Conservation (phyloP, 345 rosid species). For the Gossypium bickii region DNA sequence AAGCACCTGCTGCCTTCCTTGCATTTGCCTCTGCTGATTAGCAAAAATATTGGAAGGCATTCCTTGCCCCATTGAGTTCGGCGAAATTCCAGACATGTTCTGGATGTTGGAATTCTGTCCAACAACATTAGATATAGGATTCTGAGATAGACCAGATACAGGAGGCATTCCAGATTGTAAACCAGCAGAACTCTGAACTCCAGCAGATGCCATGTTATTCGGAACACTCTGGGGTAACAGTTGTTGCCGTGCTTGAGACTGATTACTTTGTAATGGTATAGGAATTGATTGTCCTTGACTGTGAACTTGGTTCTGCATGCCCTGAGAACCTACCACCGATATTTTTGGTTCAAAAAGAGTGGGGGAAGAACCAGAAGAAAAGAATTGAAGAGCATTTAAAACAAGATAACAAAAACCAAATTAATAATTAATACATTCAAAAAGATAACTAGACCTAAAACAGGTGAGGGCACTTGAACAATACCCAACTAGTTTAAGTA, state of each 20-base stretch:
- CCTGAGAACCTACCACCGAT: constrained; percentile 36
- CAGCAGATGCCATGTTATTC: constrained; percentile 49
- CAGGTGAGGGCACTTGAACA: not conserved
- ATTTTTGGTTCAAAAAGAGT: not conserved
- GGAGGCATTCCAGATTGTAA: constrained; percentile 58
- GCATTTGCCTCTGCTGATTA: constrained; percentile 35
- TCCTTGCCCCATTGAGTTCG: constrained; percentile 61
- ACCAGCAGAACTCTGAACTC: constrained; percentile 58
- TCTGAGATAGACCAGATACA: constrained; percentile 53
- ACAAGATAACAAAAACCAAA: constrained; percentile 13
- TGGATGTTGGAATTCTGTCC: constrained; percentile 72
- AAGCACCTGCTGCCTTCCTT: constrained; percentile 45
- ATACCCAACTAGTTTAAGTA: not conserved
- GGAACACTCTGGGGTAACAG: constrained; percentile 54
- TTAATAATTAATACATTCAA: constrained; percentile 20
- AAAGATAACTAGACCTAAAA: constrained; percentile 15
- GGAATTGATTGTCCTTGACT: not conserved
- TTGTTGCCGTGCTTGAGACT: constrained; percentile 66
- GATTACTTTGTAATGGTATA: constrained; percentile 35
- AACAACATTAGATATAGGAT: constrained; percentile 34
- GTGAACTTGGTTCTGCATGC: constrained; percentile 25
- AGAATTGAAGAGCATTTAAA: constrained; percentile 1
- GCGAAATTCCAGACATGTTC: constrained; percentile 58
- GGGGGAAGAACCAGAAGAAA: not conserved
- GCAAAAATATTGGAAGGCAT: constrained; percentile 49